A percentile compares a stretch with the other conserved stretches of the same genome.
phyloP scores from a whole-genome alignment of 2,329 filamentous ascomycete genomes.

The Fusarium chlamydosporum region DNA sequence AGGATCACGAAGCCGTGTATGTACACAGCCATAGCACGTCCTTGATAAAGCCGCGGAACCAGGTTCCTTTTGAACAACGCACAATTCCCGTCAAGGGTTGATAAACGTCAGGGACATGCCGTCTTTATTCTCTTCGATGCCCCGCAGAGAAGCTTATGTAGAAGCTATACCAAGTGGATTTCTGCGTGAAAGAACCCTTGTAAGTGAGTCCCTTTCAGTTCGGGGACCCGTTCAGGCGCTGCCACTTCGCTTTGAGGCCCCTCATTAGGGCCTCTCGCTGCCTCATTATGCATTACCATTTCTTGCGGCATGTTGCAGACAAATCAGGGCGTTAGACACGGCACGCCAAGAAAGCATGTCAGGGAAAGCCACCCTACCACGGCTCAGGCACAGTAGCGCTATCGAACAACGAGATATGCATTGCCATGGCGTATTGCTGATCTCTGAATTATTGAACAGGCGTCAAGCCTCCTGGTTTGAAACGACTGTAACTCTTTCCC shows the following conservation, averaged over 20 bases:
- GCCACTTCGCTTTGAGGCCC: constrained; percentile 37
- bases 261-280: background rate
- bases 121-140: constrained; percentile 15
- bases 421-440: constrained; percentile 46
- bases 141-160: constrained; percentile 30
- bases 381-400: constrained; percentile 34
- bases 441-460: constrained; percentile 29
- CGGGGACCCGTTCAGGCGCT: constrained; percentile 24
- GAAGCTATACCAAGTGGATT: constrained; percentile 25
- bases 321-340: constrained; percentile 27
- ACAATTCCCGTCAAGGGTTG: constrained; percentile 24
- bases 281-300: constrained; percentile 16
- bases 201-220: constrained; percentile 22
- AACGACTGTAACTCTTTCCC: constrained; percentile 18
- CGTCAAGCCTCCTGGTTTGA: constrained; percentile 16
- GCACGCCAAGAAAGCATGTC: constrained; percentile 32
- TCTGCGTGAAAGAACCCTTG: constrained; percentile 26
- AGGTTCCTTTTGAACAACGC: constrained; percentile 13
- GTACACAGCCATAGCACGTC: background rate
- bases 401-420: constrained; percentile 45
- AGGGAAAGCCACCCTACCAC: constrained; percentile 39
- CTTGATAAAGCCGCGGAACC: constrained; percentile 6
- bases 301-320: constrained; percentile 24
- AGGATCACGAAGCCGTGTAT: background rate
- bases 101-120: background rate